These are phyloP conservation scores for Paraconiothyrium brasiliense DNA, from an alignment of 2,329 filamentous ascomycete genomes.

Conservation along the genomic window DNA sequence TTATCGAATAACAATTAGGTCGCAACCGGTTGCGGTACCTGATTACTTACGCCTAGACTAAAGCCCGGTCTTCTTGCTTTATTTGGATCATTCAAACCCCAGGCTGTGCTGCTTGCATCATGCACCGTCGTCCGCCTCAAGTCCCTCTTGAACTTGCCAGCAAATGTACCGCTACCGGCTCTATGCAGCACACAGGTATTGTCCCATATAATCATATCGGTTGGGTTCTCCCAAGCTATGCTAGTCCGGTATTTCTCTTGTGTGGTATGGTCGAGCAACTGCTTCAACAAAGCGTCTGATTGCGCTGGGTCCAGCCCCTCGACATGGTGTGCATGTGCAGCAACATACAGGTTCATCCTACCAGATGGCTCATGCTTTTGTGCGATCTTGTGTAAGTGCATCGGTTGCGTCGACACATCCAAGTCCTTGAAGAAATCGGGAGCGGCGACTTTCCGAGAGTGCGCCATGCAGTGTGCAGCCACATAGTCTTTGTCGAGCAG, in stretches of 20 bases:
- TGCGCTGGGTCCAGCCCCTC: conserved; percentile 50
- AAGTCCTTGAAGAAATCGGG: conserved; percentile 60
- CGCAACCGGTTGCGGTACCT: conserved; percentile 15
- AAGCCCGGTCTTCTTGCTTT: conserved; percentile 15
- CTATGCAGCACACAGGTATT: conserved; percentile 66
- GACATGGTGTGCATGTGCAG: conserved; percentile 52
- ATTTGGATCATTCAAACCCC: conserved; percentile 16
- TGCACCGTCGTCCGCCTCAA: conserved; percentile 66
- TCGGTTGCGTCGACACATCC: conserved; percentile 49
- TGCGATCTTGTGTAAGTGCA: conserved; percentile 58
- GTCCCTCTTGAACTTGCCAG: conserved; percentile 60
- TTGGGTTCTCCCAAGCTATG: conserved; percentile 58
- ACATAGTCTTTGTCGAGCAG: conserved; percentile 28
- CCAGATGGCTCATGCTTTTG: conserved; percentile 63
- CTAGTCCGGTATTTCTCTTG: conserved; percentile 58
- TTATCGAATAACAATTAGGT: not conserved
- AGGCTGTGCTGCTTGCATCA: conserved; percentile 51
- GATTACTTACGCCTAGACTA: conserved; percentile 14
- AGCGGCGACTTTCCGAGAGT: conserved; percentile 62
- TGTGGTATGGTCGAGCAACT: conserved; percentile 57
- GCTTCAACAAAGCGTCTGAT: conserved; percentile 47
- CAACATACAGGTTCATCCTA: conserved; percentile 63
- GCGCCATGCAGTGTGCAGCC: conserved; percentile 53
- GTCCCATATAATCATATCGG: conserved; percentile 57
- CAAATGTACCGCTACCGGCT: conserved; percentile 58